Conservation (phyloP, 495 filamentous ascomycete genomes). For the Poronia punctata region DNA sequence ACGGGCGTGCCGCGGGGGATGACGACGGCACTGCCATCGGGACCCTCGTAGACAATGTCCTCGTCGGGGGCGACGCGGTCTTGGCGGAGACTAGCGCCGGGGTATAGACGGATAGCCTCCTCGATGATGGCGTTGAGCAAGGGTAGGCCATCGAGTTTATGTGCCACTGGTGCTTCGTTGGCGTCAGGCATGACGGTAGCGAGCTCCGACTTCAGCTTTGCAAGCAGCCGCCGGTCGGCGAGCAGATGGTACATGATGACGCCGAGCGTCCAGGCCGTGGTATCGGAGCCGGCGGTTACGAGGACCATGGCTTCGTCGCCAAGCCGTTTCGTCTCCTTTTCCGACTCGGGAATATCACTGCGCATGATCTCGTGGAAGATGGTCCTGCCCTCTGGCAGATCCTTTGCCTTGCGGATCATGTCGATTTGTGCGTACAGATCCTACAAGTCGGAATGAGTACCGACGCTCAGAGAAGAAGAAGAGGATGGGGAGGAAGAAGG, state of each 20-base stretch:
- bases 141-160: constrained; percentile 41
- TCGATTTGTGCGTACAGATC: too few relatives aligned
- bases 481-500: too few relatives aligned
- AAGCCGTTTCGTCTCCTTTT: constrained; percentile 20
- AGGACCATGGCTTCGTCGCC: constrained; percentile 26
- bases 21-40: constrained; percentile 19
- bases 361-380: constrained; percentile 27
- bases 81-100: constrained; percentile 35
- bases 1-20: constrained; percentile 35
- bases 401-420: constrained; percentile 11
- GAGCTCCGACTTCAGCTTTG: constrained; percentile 23
- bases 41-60: constrained; percentile 29
- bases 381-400: constrained; percentile 20
- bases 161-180: constrained; percentile 22
- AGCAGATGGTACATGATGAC: constrained; percentile 26
- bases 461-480: too few relatives aligned
- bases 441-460: too few relatives aligned
- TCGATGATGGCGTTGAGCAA: constrained; percentile 38
- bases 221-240: constrained; percentile 10
- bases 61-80: constrained; percentile 37
- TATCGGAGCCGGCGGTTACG: constrained; percentile 20
- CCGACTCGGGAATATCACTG: constrained; percentile 19
- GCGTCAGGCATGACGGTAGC: constrained; percentile 13
- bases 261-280: constrained; percentile 20
- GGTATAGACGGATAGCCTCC: constrained; percentile 35